These are phyloP conservation scores for Ustilago shanxiensis DNA, from an alignment of 1,284 basidiomycete species.

Conservation along the genomic window DNA sequence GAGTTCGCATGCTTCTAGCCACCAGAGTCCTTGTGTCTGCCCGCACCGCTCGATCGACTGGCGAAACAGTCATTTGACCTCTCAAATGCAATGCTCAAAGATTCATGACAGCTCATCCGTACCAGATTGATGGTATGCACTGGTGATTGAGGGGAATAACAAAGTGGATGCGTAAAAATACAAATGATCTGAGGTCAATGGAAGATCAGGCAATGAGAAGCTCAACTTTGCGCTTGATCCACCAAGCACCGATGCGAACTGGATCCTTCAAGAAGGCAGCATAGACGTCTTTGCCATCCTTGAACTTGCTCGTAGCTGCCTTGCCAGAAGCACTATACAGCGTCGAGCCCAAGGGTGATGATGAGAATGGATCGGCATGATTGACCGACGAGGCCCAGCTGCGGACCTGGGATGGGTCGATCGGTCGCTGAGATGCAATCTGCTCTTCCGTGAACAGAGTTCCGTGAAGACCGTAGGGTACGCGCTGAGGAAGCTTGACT, in stretches of 20 bases:
- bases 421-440: slow-evolving; percentile 58
- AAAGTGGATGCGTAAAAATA: neutral
- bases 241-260: slow-evolving; percentile 41
- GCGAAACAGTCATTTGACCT: slow-evolving; percentile 1
- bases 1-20: slow-evolving; percentile 16
- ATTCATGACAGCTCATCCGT: neutral
- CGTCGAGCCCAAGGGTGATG: slow-evolving; percentile 11
- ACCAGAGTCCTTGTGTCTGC: slow-evolving; percentile 5
- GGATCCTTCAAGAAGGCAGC: slow-evolving; percentile 47
- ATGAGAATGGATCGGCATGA: slow-evolving; percentile 40
- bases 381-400: slow-evolving; percentile 48
- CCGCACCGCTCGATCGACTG: neutral
- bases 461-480: slow-evolving; percentile 70
- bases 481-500: slow-evolving; percentile 72
- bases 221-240: slow-evolving; percentile 51
- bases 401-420: slow-evolving; percentile 34
- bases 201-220: slow-evolving; percentile 32
- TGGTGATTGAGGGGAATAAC: slow-evolving; percentile 5
- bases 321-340: slow-evolving; percentile 28
- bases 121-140: neutral
- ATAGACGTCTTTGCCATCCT: slow-evolving; percentile 21
- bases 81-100: neutral
- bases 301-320: slow-evolving; percentile 24
- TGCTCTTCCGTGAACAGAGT: slow-evolving; percentile 67
- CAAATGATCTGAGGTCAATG: neutral